Conservation (phyloP, 2,329 filamentous ascomycete species). For the Hyphodiscus sp. region DNA sequence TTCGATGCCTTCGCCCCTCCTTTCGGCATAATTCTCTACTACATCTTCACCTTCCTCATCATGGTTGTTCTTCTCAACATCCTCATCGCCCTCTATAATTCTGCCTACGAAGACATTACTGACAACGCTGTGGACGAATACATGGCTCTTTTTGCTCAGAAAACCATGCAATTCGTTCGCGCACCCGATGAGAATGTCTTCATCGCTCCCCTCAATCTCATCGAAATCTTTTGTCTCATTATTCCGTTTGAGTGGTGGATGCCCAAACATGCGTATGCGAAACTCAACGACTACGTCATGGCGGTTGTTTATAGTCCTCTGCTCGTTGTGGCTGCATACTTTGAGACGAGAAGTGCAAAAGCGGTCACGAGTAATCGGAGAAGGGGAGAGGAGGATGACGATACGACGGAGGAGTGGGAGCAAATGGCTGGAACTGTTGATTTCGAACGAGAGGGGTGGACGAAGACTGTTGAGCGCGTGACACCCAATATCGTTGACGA, state of each 20-base stretch:
- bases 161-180: slow-evolving; percentile 94
- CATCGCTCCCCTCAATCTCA: slow-evolving; percentile 89
- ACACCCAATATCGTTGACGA: slow-evolving; percentile 81
- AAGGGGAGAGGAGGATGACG: slow-evolving; percentile 82
- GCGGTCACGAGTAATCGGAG: slow-evolving; percentile 67
- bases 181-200: slow-evolving; percentile 98
- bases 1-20: slow-evolving; percentile 90
- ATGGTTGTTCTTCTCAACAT: slow-evolving; percentile 94
- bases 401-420: slow-evolving; percentile 89
- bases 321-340: slow-evolving; percentile 67
- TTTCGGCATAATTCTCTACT: slow-evolving; percentile 93
- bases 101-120: slow-evolving; percentile 80
- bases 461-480: slow-evolving; percentile 66
- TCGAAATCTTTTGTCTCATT: slow-evolving; percentile 76
- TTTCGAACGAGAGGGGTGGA: slow-evolving; percentile 80
- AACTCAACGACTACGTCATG: slow-evolving; percentile 87
- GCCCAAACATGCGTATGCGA: slow-evolving; percentile 63
- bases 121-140: slow-evolving; percentile 90
- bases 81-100: slow-evolving; percentile 95
- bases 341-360: slow-evolving; percentile 60
- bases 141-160: slow-evolving; percentile 85
- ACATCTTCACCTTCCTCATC: slow-evolving; percentile 94
- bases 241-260: slow-evolving; percentile 96
- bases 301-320: slow-evolving; percentile 76
- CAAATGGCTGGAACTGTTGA: slow-evolving; percentile 66